Evolutionary conservation across 2,329 filamentous ascomycete species (phyloP).

Genomic region (Paecilomyces niveus): DNA sequence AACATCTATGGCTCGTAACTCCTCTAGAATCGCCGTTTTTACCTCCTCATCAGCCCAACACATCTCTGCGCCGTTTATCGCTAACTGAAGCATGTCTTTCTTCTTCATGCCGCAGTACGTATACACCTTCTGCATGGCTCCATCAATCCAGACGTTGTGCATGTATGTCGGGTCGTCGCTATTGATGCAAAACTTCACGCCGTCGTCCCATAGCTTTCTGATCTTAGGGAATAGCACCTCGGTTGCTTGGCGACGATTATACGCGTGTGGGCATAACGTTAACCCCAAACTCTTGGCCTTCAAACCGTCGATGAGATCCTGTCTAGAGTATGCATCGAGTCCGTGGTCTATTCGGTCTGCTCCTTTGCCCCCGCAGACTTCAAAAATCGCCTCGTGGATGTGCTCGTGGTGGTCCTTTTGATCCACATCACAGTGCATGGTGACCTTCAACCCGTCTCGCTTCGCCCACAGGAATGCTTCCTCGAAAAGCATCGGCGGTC

Average conservation of each 20-base stretch:
- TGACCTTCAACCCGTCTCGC: constrained; percentile 21
- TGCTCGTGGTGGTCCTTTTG: constrained; percentile 43
- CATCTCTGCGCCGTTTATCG: constrained; percentile 39
- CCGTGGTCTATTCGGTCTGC: constrained; percentile 39
- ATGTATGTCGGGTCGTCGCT: constrained; percentile 46
- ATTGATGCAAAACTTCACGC: constrained; percentile 42
- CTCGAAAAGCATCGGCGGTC: constrained; percentile 41
- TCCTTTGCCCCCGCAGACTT: constrained; percentile 20
- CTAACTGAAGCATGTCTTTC: constrained; percentile 37
- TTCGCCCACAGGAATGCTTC: constrained; percentile 25
- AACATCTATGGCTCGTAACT: constrained; percentile 6
- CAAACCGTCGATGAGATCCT: constrained; percentile 26
- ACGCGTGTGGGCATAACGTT: constrained; percentile 37
- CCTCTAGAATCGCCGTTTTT: constrained; percentile 21
- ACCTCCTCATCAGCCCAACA: constrained; percentile 39
- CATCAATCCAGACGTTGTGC: constrained; percentile 44
- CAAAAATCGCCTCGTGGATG: constrained; percentile 29
- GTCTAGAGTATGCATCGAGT: constrained; percentile 30
- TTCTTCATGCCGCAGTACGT: constrained; percentile 35
- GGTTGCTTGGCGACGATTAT: constrained; percentile 33
- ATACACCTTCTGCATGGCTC: constrained; percentile 41
- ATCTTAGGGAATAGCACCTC: constrained; percentile 41
- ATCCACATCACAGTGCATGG: constrained; percentile 47
- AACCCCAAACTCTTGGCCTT: constrained; percentile 27
- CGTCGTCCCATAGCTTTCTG: constrained; percentile 35